phyloP scores from a whole-genome alignment of 2,329 filamentous ascomycete species.

The Rhinocladiella similis region DNA sequence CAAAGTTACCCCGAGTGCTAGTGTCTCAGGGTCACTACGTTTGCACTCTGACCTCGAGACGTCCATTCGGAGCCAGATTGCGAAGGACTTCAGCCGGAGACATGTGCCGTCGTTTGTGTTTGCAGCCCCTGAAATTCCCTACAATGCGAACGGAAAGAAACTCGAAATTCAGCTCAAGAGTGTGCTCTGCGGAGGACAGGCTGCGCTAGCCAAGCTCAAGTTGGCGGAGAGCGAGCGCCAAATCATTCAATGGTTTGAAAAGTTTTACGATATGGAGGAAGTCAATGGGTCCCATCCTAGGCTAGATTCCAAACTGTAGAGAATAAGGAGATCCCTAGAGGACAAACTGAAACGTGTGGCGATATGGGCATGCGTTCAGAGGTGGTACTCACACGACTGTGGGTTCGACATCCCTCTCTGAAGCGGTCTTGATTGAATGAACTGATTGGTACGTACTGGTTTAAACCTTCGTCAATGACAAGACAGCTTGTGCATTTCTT shows the following conservation, averaged over 20 bases:
- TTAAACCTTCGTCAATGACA: too few relatives aligned
- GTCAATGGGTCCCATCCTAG: background rate
- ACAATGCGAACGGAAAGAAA: conserved; percentile 23
- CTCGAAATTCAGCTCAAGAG: conserved; percentile 20
- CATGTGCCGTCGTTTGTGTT: conserved; percentile 23
- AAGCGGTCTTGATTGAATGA: too few relatives aligned
- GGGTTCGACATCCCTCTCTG: too few relatives aligned
- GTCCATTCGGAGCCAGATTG: conserved; percentile 64
- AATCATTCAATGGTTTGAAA: conserved; percentile 6
- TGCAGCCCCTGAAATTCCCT: conserved; percentile 6
- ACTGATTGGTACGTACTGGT: too few relatives aligned
- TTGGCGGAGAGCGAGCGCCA: conserved; percentile 6
- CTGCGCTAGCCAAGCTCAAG: conserved; percentile 8
- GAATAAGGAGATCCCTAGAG: too few relatives aligned
- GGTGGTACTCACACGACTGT: too few relatives aligned
- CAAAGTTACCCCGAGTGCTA: conserved; percentile 1
- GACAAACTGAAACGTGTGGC: too few relatives aligned
- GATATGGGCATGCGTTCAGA: too few relatives aligned
- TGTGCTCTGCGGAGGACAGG: conserved; percentile 2
- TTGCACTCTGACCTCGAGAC: conserved; percentile 49
- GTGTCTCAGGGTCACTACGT: background rate
- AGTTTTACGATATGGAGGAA: conserved; percentile 14
- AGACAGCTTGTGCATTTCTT: too few relatives aligned
- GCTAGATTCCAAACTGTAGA: too few relatives aligned
- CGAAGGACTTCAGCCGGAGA: conserved; percentile 59